Evolutionary conservation across 2,329 filamentous ascomycete species (phyloP), one percentile per base, ranked within the genome.

Genomic region (Alternaria angustiovoidea): DNA sequence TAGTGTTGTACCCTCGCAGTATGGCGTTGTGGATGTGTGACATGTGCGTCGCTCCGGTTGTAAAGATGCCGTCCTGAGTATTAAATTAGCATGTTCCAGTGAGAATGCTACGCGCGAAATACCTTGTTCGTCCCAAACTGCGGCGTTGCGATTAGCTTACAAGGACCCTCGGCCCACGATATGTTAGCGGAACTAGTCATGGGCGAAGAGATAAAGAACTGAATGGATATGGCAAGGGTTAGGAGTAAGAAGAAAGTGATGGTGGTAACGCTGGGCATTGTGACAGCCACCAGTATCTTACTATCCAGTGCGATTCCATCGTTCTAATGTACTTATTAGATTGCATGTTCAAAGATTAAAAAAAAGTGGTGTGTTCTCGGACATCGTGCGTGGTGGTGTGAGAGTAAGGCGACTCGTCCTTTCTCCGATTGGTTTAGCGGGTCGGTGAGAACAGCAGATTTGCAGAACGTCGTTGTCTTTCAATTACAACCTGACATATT

Each of bases 11-110:
- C 38, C 77, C 77, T 36, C 79, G 70, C 7, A 81, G 63, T 39
- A 81, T 75, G 0, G 76, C 67, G 43, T 81, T 81, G 66, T 81
- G 79, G 11, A 80, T 70, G 38, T 78, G 69, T 7, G 77, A 72
- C 78, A 79, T 77, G 47, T 78, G 73, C 16, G 74, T 72, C 32
- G 75, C 73, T n/a, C 75, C 75, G 7, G 61, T 65, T 6, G 75
- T 78, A 59, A 74, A 77, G 7, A 74, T 71, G 46, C 77, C 74
- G 12, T 67, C 67, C 71, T 76, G 42, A 1, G 26, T 22, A 41
- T 22, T 41, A 18, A 6, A 14, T 41, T 14, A 41, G 18, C 18
- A 22, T 22, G 6, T 18, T 14, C 5, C 4, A 22, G 9, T 18
- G 18, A 3, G 34, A 28, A 38, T 2, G 18, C 24, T 18, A 44